Evolutionary conservation across 2,329 filamentous ascomycete species (phyloP).

Genomic region (Metarhizium album): DNA sequence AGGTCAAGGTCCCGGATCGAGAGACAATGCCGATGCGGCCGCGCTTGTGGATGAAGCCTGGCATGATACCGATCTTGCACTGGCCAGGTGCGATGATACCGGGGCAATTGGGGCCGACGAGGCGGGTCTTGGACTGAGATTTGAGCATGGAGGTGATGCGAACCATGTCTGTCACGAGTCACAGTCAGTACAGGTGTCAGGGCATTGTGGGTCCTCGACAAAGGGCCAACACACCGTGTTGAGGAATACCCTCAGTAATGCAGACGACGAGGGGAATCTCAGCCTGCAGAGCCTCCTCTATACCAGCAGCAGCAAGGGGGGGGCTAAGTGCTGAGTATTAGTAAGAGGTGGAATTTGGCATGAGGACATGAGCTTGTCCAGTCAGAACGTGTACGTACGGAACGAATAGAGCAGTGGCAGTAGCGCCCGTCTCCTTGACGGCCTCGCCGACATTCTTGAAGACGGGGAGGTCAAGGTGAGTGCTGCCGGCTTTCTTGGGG

Average conservation of each 20-base stretch:
- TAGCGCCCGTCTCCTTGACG: slow-evolving; percentile 81
- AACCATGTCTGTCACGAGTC: slow-evolving; percentile 68
- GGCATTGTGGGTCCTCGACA: not conserved
- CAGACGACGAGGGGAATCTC: slow-evolving; percentile 94
- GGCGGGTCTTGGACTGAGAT: slow-evolving; percentile 90
- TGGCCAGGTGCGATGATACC: slow-evolving; percentile 91
- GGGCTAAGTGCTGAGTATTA: slow-evolving; percentile 48
- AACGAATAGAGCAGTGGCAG: slow-evolving; percentile 90
- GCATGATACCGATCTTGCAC: slow-evolving; percentile 99
- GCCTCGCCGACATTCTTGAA: slow-evolving; percentile 84
- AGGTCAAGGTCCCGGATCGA: slow-evolving; percentile 93
- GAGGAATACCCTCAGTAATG: slow-evolving; percentile 96
- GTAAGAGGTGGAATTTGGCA: slow-evolving; percentile 4
- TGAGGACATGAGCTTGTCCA: slow-evolving; percentile 4
- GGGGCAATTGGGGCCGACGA: slow-evolving; percentile 96
- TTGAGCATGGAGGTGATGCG: slow-evolving; percentile 97
- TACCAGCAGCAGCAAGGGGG: slow-evolving; percentile 83
- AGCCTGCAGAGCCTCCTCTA: slow-evolving; percentile 89
- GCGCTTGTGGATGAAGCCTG: slow-evolving; percentile 99
- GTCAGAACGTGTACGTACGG: slow-evolving; percentile 47
- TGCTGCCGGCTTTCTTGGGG: slow-evolving; percentile 92
- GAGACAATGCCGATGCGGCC: slow-evolving; percentile 98
- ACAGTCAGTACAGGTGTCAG: slow-evolving; percentile 3
- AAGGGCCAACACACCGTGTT: slow-evolving; percentile 66
- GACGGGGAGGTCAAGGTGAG: slow-evolving; percentile 84